Conservation (phyloP, 1,284 basidiomycete genomes). For the Athelia psychrophila region DNA sequence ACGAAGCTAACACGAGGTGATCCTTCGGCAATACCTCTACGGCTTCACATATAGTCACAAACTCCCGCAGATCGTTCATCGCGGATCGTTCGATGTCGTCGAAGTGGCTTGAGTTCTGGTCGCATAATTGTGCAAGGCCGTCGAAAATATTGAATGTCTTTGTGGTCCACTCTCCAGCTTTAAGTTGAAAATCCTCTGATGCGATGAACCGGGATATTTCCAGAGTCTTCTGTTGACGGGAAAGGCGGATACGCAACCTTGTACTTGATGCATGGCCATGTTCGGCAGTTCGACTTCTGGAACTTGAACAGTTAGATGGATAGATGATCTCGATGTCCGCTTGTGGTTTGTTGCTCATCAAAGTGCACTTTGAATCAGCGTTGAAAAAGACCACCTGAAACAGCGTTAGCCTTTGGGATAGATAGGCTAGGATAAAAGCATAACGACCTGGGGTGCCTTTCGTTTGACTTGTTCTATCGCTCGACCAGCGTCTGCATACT, state of each 20-base stretch:
- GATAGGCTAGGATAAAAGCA: too few species aligned
- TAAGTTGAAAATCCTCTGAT: too few species aligned
- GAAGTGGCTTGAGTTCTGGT: too few species aligned
- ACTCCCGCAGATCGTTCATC: too few species aligned
- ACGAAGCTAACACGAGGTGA: too few species aligned
- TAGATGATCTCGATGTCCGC: conserved; percentile 48
- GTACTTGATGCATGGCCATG: conserved; percentile 11
- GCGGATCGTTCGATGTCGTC: too few species aligned
- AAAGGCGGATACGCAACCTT: conserved; percentile 41
- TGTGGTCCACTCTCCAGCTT: conserved; percentile 36
- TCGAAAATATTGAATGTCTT: conserved; percentile 25
- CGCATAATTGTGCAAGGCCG: too few species aligned
- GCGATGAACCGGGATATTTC: neutral
- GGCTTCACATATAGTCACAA: too few species aligned
- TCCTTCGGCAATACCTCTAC: too few species aligned
- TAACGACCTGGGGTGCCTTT: conserved; percentile 45
- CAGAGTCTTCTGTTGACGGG: conserved; percentile 28
- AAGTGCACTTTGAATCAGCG: conserved; percentile 38
- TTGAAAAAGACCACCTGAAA: conserved; percentile 43
- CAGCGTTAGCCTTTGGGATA: too few species aligned
- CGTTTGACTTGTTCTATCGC: conserved; percentile 47
- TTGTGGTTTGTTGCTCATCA: conserved; percentile 53
- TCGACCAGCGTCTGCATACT: conserved; percentile 43
- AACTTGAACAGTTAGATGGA: conserved; percentile 9
- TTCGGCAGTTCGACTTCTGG: conserved; percentile 3